These are phyloP conservation scores for Penicillium paradoxum DNA, from an alignment of 495 filamentous ascomycete genomes.

Conservation along the genomic window DNA sequence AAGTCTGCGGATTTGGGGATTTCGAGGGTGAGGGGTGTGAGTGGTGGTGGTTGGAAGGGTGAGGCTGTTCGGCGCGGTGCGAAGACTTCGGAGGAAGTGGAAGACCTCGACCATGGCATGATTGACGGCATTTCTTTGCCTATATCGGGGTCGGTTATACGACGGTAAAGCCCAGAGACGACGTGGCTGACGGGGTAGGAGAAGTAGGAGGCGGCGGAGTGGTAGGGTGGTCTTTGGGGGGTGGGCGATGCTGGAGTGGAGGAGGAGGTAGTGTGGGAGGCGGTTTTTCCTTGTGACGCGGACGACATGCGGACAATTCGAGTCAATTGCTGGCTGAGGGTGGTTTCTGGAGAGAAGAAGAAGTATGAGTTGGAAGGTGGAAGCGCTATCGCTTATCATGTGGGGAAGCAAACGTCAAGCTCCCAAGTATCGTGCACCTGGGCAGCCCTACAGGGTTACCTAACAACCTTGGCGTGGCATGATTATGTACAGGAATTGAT, in stretches of 20 bases:
- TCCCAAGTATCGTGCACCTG: not conserved
- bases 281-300: conserved; percentile 20
- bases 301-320: conserved; percentile 26
- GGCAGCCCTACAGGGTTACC: not conserved
- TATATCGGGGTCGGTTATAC: conserved; percentile 43
- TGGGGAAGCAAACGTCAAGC: not conserved
- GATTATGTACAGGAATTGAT: not conserved
- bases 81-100: conserved; percentile 35
- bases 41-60: conserved; percentile 56
- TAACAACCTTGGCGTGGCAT: not conserved
- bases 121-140: conserved; percentile 22
- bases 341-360: not conserved
- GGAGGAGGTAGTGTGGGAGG: conserved; percentile 21
- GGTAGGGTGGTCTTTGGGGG: conserved; percentile 23
- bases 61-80: conserved; percentile 51
- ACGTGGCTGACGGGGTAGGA: conserved; percentile 53
- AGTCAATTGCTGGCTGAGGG: conserved; percentile 11
- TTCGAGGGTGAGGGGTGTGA: conserved; percentile 51
- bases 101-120: conserved; percentile 23
- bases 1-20: conserved; percentile 26
- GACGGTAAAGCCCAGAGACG: conserved; percentile 49
- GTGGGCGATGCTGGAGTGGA: conserved; percentile 30
- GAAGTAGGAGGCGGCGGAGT: conserved; percentile 46
- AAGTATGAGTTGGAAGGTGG: not conserved
- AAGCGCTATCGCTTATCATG: conserved; percentile 5